Conservation (phyloP, 106 monocot genomes). For the Dendrobium chrysotoxum region DNA sequence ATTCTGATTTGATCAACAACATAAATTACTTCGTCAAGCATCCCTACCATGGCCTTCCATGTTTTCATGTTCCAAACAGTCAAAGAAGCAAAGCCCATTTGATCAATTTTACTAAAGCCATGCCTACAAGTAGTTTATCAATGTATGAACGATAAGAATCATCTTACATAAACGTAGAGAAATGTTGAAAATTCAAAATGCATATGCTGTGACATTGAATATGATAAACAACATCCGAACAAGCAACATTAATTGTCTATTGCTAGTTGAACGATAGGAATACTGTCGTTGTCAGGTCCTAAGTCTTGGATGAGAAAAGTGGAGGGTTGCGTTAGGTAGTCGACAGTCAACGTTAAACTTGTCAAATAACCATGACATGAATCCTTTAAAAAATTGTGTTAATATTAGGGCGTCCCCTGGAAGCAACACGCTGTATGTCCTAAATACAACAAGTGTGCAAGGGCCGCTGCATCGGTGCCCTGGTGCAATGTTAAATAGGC, state of each 20-base stretch:
- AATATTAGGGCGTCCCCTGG: too few relatives aligned
- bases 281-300: too few relatives aligned
- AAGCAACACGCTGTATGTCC: too few relatives aligned
- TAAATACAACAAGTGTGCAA: too few relatives aligned
- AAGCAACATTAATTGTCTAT: neutral
- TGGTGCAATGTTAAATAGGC: too few relatives aligned
- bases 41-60: slow-evolving; percentile 66
- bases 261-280: neutral
- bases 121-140: slow-evolving; percentile 12
- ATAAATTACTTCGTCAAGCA: neutral
- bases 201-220: neutral
- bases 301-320: too few relatives aligned
- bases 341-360: too few relatives aligned
- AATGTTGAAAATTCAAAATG: neutral
- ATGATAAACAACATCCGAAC: neutral
- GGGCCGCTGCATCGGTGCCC: too few relatives aligned
- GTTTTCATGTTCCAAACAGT: slow-evolving; percentile 95
- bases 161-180: neutral
- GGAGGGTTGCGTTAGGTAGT: too few relatives aligned
- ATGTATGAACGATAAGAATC: neutral
- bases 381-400: too few relatives aligned
- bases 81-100: slow-evolving; percentile 74
- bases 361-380: too few relatives aligned
- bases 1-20: neutral
- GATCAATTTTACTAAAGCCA: slow-evolving; percentile 54